Conservation (phyloP, 108 stramenopile genomes). For the Pseudonitzschia pungens region DNA sequence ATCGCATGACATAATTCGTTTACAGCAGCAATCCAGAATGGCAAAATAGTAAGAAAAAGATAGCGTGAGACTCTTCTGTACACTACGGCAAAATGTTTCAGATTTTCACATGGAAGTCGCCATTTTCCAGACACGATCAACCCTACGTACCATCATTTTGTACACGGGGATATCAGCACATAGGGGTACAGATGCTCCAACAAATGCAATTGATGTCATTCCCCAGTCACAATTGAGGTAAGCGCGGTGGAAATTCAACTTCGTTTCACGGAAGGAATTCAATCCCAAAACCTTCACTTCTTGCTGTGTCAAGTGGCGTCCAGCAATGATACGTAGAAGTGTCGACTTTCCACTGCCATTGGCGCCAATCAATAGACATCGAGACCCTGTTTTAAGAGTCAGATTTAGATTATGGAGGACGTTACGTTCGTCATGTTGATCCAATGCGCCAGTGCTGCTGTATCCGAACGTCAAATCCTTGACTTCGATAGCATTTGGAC, state of each 20-base stretch:
- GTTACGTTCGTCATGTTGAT: constrained; percentile 15
- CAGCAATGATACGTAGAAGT: constrained; percentile 86
- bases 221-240: constrained; percentile 98
- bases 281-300: constrained; percentile 81
- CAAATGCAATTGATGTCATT: constrained; percentile 97
- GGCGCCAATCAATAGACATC: constrained; percentile 87
- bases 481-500: constrained; percentile 66
- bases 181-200: constrained; percentile 82
- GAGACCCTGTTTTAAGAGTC: constrained; percentile 62
- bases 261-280: constrained; percentile 94
- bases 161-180: constrained; percentile 94
- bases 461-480: constrained; percentile 75
- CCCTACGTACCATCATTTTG: constrained; percentile 86
- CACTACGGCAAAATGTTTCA: too few relatives aligned
- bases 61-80: background rate
- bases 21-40: background rate
- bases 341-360: constrained; percentile 95
- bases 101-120: too few relatives aligned
- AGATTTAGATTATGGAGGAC: constrained; percentile 67
- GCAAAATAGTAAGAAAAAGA: background rate
- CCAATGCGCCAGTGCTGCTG: constrained; percentile 25
- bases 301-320: constrained; percentile 86
- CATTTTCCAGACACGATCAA: background rate
- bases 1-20: background rate
- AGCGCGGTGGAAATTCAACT: constrained; percentile 88